These are phyloP conservation scores for Eucalyptus erythrocorys DNA, from an alignment of 345 rosid species.

Conservation along the genomic window DNA sequence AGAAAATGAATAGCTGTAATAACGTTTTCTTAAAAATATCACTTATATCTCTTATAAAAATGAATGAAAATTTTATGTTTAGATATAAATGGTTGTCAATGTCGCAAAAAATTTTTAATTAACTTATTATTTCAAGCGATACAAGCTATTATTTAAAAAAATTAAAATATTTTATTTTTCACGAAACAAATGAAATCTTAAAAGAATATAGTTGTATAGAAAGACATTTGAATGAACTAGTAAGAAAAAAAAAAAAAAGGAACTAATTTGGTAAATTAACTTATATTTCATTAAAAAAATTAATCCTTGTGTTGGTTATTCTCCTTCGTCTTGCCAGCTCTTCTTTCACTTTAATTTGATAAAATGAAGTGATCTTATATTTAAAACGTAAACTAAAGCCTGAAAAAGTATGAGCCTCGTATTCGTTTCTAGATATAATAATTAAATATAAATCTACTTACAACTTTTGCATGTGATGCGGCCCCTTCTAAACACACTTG, in stretches of 20 bases:
- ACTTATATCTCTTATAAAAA: too few relatives aligned
- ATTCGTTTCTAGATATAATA: not conserved
- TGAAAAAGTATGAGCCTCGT: not conserved
- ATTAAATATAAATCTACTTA: not conserved
- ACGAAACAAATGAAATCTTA: not conserved
- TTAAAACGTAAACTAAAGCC: not conserved
- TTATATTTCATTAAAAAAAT: not conserved
- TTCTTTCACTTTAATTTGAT: not conserved
- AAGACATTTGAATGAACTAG: not conserved
- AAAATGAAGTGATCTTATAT: not conserved
- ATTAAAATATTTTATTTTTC: too few relatives aligned
- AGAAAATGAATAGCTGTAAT: too few relatives aligned
- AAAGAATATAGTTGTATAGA: not conserved
- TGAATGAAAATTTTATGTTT: too few relatives aligned
- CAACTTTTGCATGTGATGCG: not conserved
- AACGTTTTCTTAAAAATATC: too few relatives aligned
- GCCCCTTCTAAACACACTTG: not conserved
- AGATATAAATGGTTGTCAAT: too few relatives aligned
- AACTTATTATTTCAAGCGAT: too few relatives aligned
- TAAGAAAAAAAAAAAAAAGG: not conserved
- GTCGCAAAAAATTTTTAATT: too few relatives aligned
- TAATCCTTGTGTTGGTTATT: not conserved
- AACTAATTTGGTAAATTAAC: not conserved
- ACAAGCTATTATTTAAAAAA: too few relatives aligned
- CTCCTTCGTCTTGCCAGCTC: not conserved